These are phyloP conservation scores for Eimeria necatrix DNA, from an alignment of 169 alveolate genomes.

Conservation along the genomic window DNA sequence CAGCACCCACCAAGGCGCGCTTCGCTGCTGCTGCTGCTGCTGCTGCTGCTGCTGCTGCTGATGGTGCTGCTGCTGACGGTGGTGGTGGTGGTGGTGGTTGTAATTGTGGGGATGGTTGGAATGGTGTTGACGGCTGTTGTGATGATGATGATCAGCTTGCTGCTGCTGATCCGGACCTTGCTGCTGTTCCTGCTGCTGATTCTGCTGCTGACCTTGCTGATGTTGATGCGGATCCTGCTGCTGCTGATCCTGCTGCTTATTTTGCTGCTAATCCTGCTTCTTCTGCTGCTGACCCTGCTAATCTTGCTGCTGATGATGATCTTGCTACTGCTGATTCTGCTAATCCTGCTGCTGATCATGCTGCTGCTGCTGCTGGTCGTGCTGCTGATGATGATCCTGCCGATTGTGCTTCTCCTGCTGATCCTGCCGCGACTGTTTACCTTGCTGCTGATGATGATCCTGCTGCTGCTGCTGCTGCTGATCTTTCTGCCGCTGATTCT, in stretches of 20 bases:
- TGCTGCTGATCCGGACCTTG: not conserved
- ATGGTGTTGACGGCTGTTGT: not conserved
- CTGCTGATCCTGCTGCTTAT: not conserved
- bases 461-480: not conserved
- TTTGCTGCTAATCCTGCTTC: not conserved
- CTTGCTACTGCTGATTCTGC: not conserved
- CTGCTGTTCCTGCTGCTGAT: not conserved
- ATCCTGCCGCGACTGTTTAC: not conserved
- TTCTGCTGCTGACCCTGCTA: not conserved
- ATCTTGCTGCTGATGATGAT: not conserved
- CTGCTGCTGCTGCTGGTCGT: not conserved
- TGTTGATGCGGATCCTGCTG: not conserved
- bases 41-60: not conserved
- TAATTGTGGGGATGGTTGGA: not conserved
- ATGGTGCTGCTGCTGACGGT: not conserved
- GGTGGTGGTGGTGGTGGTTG: not conserved
- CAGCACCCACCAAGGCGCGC: not conserved
- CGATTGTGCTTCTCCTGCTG: too few relatives aligned
- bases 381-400: not conserved
- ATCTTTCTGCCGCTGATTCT: not conserved
- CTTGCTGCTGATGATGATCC: not conserved
- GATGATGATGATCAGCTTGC: not conserved
- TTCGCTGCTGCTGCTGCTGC: not conserved
- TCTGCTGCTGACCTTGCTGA: not conserved
- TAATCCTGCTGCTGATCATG: not conserved